A percentile compares a stretch with the other conserved stretches of the same genome.
Evolutionary conservation across 1,284 basidiomycete species (phyloP).

Genomic region (Cutaneotrichosporon dermatis): DNA sequence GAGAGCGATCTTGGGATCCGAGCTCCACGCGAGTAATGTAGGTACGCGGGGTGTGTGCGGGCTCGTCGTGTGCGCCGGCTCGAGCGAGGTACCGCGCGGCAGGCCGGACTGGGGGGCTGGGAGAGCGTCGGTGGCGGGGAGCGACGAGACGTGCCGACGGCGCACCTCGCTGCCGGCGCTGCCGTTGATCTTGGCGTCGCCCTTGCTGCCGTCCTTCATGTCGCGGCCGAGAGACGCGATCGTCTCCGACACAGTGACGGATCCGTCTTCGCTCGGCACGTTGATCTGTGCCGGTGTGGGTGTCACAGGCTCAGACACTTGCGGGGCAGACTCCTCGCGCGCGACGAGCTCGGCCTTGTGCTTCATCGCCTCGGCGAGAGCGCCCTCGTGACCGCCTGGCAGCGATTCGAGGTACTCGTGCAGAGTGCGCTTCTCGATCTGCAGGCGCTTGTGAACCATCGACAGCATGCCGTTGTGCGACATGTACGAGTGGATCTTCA

Average conservation of each 20-base stretch:
- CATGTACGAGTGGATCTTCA: conserved; percentile 83
- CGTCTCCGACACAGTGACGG: not conserved
- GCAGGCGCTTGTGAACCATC: conserved; percentile 48
- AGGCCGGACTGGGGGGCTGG: conserved; percentile 32
- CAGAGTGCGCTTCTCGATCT: conserved; percentile 36
- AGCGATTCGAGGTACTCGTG: conserved; percentile 29
- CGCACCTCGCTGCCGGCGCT: not conserved
- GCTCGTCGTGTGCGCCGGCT: conserved; percentile 37
- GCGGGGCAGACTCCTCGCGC: conserved; percentile 33
- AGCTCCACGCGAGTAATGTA: conserved; percentile 67
- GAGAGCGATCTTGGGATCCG: conserved; percentile 61
- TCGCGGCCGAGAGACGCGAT: not conserved
- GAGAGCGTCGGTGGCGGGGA: conserved; percentile 32
- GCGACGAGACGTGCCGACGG: conserved; percentile 1
- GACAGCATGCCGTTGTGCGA: conserved; percentile 82
- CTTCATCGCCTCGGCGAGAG: conserved; percentile 34
- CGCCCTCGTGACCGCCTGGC: conserved; percentile 37
- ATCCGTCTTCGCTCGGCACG: not conserved
- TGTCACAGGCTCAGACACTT: conserved; percentile 31
- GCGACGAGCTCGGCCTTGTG: conserved; percentile 31
- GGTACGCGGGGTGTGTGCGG: conserved; percentile 45
- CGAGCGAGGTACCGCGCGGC: conserved; percentile 45
- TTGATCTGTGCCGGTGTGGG: conserved; percentile 66
- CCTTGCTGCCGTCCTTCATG: not conserved
- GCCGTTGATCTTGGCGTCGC: not conserved